Percentiles rank a stretch among this genome's conserved stretches.
These are phyloP conservation scores for Tympanopsis confertula DNA, from an alignment of 2,329 filamentous ascomycete genomes.

Conservation along the genomic window DNA sequence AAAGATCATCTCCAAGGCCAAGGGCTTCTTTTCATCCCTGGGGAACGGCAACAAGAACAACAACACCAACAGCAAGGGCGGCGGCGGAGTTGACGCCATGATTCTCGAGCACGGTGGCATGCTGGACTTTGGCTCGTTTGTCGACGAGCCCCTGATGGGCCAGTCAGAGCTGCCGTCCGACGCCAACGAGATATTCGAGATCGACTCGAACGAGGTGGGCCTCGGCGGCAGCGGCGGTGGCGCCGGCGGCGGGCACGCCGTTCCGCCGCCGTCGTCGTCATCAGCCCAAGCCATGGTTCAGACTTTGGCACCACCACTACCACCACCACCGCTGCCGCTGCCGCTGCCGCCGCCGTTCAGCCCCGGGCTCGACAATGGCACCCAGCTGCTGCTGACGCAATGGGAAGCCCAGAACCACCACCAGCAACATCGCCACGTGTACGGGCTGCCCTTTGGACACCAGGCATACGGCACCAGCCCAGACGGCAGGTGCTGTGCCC, in stretches of 20 bases:
- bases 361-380: constrained; percentile 15
- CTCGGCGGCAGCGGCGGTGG: constrained; percentile 13
- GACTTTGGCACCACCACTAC: neutral
- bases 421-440: neutral
- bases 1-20: constrained; percentile 39
- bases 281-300: neutral
- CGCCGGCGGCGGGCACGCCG: constrained; percentile 8
- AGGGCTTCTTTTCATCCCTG: constrained; percentile 38
- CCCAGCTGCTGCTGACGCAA: too few species aligned
- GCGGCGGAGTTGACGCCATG: constrained; percentile 17
- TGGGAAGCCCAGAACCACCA: neutral
- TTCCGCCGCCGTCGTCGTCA: neutral
- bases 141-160: too few species aligned
- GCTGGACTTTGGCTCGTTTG: too few species aligned
- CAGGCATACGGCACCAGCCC: too few species aligned
- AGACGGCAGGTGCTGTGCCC: too few species aligned
- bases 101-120: too few species aligned
- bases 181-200: constrained; percentile 36
- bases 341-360: constrained; percentile 12
- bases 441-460: neutral
- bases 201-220: constrained; percentile 33
- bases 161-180: constrained; percentile 11
- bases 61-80: constrained; percentile 16
- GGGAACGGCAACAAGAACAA: constrained; percentile 29
- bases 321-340: constrained; percentile 1